Percentiles rank a stretch among this genome's conserved stretches.
Evolutionary conservation across 2,329 filamentous ascomycete species (phyloP).

Genomic region (Pseudocercospora ulei): DNA sequence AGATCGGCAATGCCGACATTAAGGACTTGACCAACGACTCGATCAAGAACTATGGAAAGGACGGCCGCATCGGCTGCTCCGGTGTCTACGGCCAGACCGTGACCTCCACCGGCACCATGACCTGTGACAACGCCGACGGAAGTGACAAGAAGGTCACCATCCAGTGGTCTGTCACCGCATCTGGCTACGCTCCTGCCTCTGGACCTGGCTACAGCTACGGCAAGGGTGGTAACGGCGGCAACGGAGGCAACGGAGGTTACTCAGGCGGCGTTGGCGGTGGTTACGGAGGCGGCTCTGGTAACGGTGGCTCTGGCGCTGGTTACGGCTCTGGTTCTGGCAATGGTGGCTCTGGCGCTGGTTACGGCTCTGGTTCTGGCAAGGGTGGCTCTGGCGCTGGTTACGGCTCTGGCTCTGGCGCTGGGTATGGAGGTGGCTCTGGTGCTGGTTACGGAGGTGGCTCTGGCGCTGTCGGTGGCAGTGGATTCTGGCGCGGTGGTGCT

Average conservation of each 20-base stretch:
- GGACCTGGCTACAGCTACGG: too few relatives aligned
- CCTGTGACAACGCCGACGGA: conserved; percentile 8
- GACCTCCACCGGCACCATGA: conserved; percentile 12
- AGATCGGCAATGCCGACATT: conserved; percentile 15
- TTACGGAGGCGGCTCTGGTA: too few relatives aligned
- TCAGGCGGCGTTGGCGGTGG: too few relatives aligned
- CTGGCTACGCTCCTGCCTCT: too few relatives aligned
- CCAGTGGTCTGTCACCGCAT: conserved; percentile 13
- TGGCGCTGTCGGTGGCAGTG: too few relatives aligned
- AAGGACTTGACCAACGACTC: conserved; percentile 12
- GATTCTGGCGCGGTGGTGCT: too few relatives aligned
- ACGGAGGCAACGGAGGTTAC: too few relatives aligned
- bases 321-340: not conserved
- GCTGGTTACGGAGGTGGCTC: too few relatives aligned
- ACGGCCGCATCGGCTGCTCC: conserved; percentile 5
- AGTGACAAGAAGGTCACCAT: conserved; percentile 10
- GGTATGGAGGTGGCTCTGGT: too few relatives aligned
- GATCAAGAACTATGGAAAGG: conserved; percentile 7
- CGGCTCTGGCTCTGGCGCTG: too few relatives aligned
- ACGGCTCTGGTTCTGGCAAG: not conserved
- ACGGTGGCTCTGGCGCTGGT: too few relatives aligned
- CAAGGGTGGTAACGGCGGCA: too few relatives aligned
- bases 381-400: conserved; percentile 1
- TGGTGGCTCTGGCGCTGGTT: not conserved
- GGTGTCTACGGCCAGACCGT: conserved; percentile 13